Evolutionary conservation across 73 alveolate genomes (phyloP).

Genomic region (Paramecium sonneborni): DNA sequence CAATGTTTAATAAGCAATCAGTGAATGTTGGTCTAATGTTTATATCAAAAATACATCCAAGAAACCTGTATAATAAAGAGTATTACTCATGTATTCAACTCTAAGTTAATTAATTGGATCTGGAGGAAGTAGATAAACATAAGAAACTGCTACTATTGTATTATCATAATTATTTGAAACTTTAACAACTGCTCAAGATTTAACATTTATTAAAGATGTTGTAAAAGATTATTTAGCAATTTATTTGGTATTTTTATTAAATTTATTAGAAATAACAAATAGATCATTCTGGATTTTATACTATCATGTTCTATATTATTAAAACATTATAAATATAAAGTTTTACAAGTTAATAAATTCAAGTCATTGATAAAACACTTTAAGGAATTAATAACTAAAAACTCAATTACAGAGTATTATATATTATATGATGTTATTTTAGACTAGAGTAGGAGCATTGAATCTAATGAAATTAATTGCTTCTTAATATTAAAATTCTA

Average conservation of each 20-base stretch:
- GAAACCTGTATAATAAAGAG: not conserved
- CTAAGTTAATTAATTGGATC: not conserved
- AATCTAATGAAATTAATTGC: conserved; percentile 39
- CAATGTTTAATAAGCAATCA: not conserved
- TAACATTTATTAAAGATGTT: conserved; percentile 5
- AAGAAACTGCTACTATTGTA: conserved; percentile 34
- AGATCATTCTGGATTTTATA: conserved; percentile 28
- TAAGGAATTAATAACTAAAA: conserved; percentile 5
- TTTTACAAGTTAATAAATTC: conserved; percentile 1
- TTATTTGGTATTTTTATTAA: not conserved
- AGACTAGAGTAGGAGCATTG: conserved; percentile 50
- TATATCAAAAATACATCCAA: not conserved
- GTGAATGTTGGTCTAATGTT: conserved; percentile 27
- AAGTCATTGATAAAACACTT: conserved; percentile 6
- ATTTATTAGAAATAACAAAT: conserved; percentile 6
- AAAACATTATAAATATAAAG: not conserved
- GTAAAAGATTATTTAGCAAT: not conserved
- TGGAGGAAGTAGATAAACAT: conserved; percentile 8
- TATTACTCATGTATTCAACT: not conserved
- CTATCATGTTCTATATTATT: conserved; percentile 3
- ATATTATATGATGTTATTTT: not conserved
- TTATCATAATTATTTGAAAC: conserved; percentile 33
- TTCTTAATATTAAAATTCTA: conserved; percentile 16
- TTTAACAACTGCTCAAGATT: not conserved
- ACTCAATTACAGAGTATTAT: conserved; percentile 26